Evolutionary conservation across 768 basidiomycete genomes (phyloP).

Genomic region (Neoboletus magnificus): DNA sequence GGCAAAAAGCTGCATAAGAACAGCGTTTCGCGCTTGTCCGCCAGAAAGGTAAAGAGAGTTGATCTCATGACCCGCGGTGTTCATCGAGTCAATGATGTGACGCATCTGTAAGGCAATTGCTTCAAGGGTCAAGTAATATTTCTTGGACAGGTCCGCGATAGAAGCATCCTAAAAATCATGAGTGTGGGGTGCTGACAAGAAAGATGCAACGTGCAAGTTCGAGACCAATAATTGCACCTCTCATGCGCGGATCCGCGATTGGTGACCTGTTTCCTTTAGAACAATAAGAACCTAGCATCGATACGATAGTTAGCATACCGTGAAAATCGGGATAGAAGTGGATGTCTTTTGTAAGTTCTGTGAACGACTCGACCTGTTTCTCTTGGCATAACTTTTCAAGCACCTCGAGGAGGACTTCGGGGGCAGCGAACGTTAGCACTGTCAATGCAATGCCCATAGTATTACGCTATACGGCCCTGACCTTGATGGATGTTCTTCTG

Average conservation of each 20-base stretch:
- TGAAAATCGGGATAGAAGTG: constrained; percentile 97
- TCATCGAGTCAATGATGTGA: constrained; percentile 91
- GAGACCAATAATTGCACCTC: constrained; percentile 86
- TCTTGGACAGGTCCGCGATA: constrained; percentile 79
- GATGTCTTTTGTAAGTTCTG: constrained; percentile 84
- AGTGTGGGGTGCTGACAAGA: not conserved
- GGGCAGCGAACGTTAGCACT: not conserved
- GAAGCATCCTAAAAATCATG: constrained; percentile 52
- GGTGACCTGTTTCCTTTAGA: constrained; percentile 88
- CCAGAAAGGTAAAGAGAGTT: constrained; percentile 88
- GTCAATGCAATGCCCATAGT: not conserved
- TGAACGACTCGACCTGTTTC: constrained; percentile 53
- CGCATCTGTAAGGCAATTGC: constrained; percentile 92
- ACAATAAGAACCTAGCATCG: not conserved
- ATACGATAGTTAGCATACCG: constrained; percentile 42
- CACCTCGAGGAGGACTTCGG: constrained; percentile 65
- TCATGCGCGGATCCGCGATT: constrained; percentile 93
- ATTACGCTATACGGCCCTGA: constrained; percentile 16
- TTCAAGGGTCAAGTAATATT: constrained; percentile 89
- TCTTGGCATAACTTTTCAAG: constrained; percentile 66
- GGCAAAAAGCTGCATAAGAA: constrained; percentile 87
- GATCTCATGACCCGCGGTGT: constrained; percentile 80
- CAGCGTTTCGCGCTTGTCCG: constrained; percentile 86
- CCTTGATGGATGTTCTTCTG: constrained; percentile 58
- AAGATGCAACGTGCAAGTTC: constrained; percentile 51